phyloP scores from a whole-genome alignment of 176 grass and related monocot species.

The Carex myosuroides region DNA sequence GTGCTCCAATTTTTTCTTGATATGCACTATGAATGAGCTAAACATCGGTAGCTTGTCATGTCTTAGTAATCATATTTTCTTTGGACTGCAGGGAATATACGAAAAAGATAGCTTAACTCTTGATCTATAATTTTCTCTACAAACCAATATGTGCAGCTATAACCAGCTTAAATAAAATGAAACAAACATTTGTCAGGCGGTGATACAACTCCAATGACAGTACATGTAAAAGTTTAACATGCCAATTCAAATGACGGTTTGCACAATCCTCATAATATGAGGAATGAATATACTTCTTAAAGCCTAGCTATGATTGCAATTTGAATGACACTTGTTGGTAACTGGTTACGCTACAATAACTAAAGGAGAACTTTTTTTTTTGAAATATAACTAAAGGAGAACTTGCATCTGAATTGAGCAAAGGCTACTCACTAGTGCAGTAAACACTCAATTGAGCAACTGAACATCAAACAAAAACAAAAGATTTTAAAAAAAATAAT shows the following conservation, averaged over 20 bases:
- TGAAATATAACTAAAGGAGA: not conserved
- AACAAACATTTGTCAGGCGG: no score
- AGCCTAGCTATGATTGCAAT: not conserved
- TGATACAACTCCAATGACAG: not conserved
- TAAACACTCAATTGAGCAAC: not conserved
- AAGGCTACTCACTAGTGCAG: not conserved
- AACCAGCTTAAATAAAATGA: no score
- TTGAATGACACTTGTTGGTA: no score
- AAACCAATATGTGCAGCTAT: no score
- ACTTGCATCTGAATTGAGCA: not conserved
- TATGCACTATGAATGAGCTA: not conserved
- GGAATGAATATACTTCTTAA: not conserved
- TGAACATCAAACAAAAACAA: no score
- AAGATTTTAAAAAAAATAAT: no score
- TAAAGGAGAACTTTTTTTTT: not conserved
- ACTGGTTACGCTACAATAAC: not conserved
- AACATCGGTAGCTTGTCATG: not conserved
- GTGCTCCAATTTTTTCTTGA: not conserved
- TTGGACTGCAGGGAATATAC: not conserved
- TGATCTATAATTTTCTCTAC: not conserved
- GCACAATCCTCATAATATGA: not conserved
- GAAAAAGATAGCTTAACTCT: not conserved
- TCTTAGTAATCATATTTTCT: not conserved
- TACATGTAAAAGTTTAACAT: not conserved
- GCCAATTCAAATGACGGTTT: not conserved